Evolutionary conservation across 257 asterid species (phyloP), one percentile per base, ranked within the genome.

Genomic region (Solanum paucissectum): DNA sequence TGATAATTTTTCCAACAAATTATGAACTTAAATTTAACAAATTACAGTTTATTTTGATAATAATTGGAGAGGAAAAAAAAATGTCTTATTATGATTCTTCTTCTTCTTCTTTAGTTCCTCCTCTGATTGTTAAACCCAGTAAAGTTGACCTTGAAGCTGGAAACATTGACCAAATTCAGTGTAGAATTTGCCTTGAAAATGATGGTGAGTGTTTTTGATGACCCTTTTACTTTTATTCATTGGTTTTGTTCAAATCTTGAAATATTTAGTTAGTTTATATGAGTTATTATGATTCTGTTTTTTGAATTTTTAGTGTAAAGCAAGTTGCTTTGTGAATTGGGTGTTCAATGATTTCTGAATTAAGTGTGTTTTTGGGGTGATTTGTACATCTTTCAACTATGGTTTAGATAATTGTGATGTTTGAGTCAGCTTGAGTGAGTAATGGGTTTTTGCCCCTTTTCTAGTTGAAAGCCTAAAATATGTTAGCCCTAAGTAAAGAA

Each of bases 101-200:
- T 73, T 36, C 81, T 87, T 58, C 66, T 58, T 90, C 96, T 87
- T 83, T 91, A 86, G 91, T 98, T 88, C 98, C 99, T 83, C 81
- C 90, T 86, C 93, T 93, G 87, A 92, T 95, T 76, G 86, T 88
- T 10, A 93, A 91, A 82, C 91, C 92, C 72, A 93, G 94, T 18
- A 98, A 94, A 89, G 92, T 97, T 89, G 98, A 97, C 92, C 98
- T 97, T 46, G 99, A 97, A 93, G 97, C 95, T 38, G 98, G 98
- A 25, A 95, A 96, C 3, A 94, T 90, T 18, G 99, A 97, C 85
- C 99, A 95, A 91, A 92, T 94, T 89, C 99, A 97, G 16, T 97
- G 99, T 93, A 98, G 99, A 87, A 97, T 97, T 93, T 97, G 99
- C 93, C 98, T 97, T 75, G 98, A 97, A 90, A 89, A 90, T 77